Evolutionary conservation across 2,329 filamentous ascomycete species (phyloP), one percentile per base, ranked within the genome.

Genomic region (Hymenoscyphus albidus): DNA sequence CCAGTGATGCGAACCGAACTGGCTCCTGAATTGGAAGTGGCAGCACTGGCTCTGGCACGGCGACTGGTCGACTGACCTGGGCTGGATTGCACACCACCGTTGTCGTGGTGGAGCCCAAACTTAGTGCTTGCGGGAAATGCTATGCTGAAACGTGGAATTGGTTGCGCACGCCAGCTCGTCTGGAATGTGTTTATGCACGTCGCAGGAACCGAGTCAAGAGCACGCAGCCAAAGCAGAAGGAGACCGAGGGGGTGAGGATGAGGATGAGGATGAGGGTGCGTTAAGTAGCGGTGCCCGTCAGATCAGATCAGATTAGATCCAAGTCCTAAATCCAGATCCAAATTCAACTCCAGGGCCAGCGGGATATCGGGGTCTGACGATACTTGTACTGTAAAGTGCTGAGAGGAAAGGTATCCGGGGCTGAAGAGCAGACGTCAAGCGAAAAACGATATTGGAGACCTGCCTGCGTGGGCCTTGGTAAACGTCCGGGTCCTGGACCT

Each of bases 141-240:
- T 51, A 51, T 51, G 44, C 44, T 51, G 44, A 51, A 51, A 51
- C 44, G 44, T 51, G 44, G 44, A 51, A 51, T 51, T 51, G 44
- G 44, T 48, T 18, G 44, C 44, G 44, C 18, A 48, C 44, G 44
- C 44, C 35, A 51, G n/a, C n/a, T 51, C 44, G 44, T 51, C 44
- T 51, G 44, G 44, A 51, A 27, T 51, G 44, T 51, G 44, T 51
- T 35, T 51, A 51, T 51, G 44, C 44, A 27, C 44, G 44, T 51
- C 44, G 44, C 44, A 51, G 44, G 18, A 18, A 48, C 44, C 44
- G 44, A 48, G 44, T 48, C 44, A 48, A 48, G 44, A 51, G 18
- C 18, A 51, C 5, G 35, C 5, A 10, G 35, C 9, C 6, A 4
- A 35, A 35, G 35, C 35, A 35, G 35, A 10, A 35, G 35, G 35